Evolutionary conservation across 352 stramenopile species (phyloP).

Genomic region (Achlya hypogyna): DNA sequence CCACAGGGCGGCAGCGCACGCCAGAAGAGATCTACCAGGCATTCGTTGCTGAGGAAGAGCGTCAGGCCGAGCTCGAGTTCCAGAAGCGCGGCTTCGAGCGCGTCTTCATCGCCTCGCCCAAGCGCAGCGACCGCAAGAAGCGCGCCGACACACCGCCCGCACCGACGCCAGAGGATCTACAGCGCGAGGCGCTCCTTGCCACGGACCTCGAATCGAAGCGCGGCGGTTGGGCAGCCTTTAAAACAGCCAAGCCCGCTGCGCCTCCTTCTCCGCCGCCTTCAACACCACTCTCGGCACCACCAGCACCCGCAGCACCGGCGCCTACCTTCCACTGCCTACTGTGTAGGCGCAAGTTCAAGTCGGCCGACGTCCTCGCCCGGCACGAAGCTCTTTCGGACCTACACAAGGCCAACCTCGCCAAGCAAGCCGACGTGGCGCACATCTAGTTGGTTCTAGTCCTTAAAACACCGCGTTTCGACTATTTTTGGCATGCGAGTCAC

Average conservation of each 20-base stretch:
- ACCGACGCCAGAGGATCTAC: conserved; percentile 3
- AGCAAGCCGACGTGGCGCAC: neutral
- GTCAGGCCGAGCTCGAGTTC: conserved; percentile 47
- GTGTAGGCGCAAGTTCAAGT: conserved; percentile 63
- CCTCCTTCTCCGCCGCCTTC: neutral
- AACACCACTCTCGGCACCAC: neutral
- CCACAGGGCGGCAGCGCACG: conserved; percentile 27
- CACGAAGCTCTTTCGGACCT: conserved; percentile 51
- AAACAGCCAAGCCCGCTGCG: conserved; percentile 1
- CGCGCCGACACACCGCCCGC: neutral
- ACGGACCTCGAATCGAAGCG: conserved; percentile 34
- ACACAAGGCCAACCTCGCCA: conserved; percentile 37
- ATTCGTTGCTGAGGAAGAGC: conserved; percentile 69
- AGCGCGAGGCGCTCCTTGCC: conserved; percentile 25
- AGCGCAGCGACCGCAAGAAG: neutral
- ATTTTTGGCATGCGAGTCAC: neutral
- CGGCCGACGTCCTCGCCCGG: conserved; percentile 28
- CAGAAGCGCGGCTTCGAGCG: conserved; percentile 51
- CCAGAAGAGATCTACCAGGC: conserved; percentile 56
- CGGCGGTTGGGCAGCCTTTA: conserved; percentile 32
- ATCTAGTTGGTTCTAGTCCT: neutral
- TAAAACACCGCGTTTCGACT: neutral
- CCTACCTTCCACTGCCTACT: conserved; percentile 46
- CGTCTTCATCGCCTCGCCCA: conserved; percentile 27
- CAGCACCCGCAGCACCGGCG: conserved; percentile 5